phyloP scores from a whole-genome alignment of 768 basidiomycete genomes.

The Collybia sordida region DNA sequence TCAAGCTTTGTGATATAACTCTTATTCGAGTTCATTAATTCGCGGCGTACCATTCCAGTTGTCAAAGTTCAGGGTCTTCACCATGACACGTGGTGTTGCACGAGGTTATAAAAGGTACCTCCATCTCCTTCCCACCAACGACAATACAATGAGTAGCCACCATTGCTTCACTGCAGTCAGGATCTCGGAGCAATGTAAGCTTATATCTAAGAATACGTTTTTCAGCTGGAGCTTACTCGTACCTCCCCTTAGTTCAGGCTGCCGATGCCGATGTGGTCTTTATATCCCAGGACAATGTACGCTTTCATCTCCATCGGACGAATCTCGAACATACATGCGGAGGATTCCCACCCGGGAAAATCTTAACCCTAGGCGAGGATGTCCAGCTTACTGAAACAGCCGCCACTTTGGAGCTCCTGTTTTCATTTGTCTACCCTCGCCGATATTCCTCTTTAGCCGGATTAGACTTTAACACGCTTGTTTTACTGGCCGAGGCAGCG shows the following conservation, averaged over 20 bases:
- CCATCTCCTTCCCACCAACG: no score
- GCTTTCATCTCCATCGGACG: neutral
- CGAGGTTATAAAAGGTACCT: no score
- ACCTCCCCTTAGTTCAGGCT: constrained; percentile 2
- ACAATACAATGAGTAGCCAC: no score
- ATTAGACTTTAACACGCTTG: neutral
- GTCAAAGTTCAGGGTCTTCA: no score
- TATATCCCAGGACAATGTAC: neutral
- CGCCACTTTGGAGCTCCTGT: neutral
- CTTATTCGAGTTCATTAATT: no score
- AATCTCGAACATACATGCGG: neutral
- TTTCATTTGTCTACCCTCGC: neutral
- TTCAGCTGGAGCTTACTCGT: no score
- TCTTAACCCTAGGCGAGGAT: neutral
- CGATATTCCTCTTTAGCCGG: neutral
- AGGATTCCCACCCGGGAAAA: neutral
- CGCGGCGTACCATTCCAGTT: no score
- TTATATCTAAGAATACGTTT: no score
- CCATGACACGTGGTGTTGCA: no score
- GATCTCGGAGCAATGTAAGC: no score
- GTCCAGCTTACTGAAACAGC: neutral
- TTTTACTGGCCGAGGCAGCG: neutral
- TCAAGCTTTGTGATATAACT: no score
- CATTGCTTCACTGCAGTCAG: no score
- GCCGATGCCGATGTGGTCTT: constrained; percentile 2